These are phyloP conservation scores for Coniochaeta sp. DNA, from an alignment of 2,329 filamentous ascomycete genomes.

Conservation along the genomic window DNA sequence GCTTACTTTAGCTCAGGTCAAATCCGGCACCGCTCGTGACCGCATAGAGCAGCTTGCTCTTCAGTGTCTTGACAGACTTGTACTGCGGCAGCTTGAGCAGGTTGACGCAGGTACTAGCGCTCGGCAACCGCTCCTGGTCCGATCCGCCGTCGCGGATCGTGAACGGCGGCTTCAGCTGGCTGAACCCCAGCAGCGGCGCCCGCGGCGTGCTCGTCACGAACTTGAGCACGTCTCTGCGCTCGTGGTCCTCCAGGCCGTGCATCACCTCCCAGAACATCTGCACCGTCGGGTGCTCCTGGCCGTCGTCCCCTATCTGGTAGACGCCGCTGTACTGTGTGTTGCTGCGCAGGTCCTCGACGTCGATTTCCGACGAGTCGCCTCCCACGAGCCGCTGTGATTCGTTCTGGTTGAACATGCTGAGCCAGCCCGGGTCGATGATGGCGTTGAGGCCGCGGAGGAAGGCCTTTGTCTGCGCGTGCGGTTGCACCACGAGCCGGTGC, in stretches of 20 bases:
- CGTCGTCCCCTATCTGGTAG: slow-evolving; percentile 85
- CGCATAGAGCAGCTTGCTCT: slow-evolving; percentile 80
- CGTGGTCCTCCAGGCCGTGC: slow-evolving; percentile 63
- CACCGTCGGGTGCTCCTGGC: slow-evolving; percentile 76
- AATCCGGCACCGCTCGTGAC: slow-evolving; percentile 88
- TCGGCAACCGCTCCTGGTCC: slow-evolving; percentile 75
- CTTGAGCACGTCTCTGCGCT: slow-evolving; percentile 81
- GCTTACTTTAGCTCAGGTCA: slow-evolving; percentile 55
- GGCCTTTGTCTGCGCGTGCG: slow-evolving; percentile 71
- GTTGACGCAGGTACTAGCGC: slow-evolving; percentile 94
- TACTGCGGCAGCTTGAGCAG: slow-evolving; percentile 88
- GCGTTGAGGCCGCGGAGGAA: slow-evolving; percentile 80
- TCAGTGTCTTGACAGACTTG: slow-evolving; percentile 54
- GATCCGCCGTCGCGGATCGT: slow-evolving; percentile 78
- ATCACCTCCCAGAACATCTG: slow-evolving; percentile 89
- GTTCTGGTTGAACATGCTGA: slow-evolving; percentile 97
- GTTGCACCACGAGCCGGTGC: slow-evolving; percentile 77
- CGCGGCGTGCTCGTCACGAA: slow-evolving; percentile 93
- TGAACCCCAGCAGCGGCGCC: slow-evolving; percentile 83
- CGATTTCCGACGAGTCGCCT: slow-evolving; percentile 78
- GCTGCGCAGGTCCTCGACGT: slow-evolving; percentile 74
- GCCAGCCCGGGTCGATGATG: slow-evolving; percentile 88
- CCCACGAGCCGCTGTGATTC: slow-evolving; percentile 92
- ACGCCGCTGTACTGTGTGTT: slow-evolving; percentile 85
- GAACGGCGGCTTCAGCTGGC: slow-evolving; percentile 76